Base-by-base conservation (phyloP, 1,139 yeast genomes). In the Saccharomyces hybrid region DNA sequence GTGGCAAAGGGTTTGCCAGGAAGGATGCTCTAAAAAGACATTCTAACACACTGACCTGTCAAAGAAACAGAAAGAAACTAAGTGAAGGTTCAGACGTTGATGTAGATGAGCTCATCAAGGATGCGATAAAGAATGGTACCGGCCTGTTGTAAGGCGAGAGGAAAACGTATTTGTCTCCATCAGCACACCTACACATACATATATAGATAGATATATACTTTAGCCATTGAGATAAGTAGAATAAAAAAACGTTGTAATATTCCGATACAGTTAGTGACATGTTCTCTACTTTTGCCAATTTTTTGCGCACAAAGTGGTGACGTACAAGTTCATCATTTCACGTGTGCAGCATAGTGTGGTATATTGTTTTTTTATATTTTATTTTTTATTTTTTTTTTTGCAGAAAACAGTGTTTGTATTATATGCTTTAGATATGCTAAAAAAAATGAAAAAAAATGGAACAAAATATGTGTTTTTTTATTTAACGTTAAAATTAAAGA, bases 1-100 rank as follows among this genome's bases (percentile, higher is more conserved):
- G 95, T 72, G 88, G 88, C 32, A 86, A 86, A 64, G 91, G 93
- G 0, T 87, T 87, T 74, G 93, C 93, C 2, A 72, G 95, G 47
- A 85, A 85, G 64, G 95, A 87, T 70, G 95, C 95, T 0, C 73
- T 87, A 60, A 86, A 84, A 67, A 74, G 93, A 61, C 95, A 83
- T 69, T 76, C 76, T 59, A 87, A 84, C 52, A 86, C 91, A 0
- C 74, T 83, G 57, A 86, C 90, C 1, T 86, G 90, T 73, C 82
- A 81, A 62, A 68, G 93, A 55, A 86, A 86, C 76, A 60, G 87
- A 71, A 75, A 83, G 69, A 73, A 77, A 56, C 61, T 78, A 50
- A 57, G 62, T 25, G 63, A 65, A 49, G 62, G 60, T 32, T 65
- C 67, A 5, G 69, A 66, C 26, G 57, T 53, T 14, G 65, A 66